Evolutionary conservation across 495 filamentous ascomycete species (phyloP).

Genomic region (Penicillium egyptiacum): DNA sequence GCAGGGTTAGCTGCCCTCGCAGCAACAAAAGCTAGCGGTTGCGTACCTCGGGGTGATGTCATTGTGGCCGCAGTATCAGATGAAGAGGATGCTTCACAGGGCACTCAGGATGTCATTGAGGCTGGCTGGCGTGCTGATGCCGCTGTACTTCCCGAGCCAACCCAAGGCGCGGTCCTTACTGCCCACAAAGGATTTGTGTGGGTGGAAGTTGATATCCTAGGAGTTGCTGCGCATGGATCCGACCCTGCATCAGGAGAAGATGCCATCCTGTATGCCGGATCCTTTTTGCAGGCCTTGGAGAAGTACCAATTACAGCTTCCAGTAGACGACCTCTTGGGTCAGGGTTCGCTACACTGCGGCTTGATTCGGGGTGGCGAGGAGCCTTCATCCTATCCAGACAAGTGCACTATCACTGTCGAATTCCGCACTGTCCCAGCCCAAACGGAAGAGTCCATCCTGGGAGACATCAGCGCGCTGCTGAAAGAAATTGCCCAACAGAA

Average conservation of each 20-base stretch:
- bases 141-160: constrained; percentile 46
- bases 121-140: constrained; percentile 51
- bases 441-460: constrained; percentile 29
- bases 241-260: constrained; percentile 40
- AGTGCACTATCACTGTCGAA: constrained; percentile 44
- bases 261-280: constrained; percentile 45
- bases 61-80: constrained; percentile 51
- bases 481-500: constrained; percentile 20
- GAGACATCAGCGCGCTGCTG: constrained; percentile 31
- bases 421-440: constrained; percentile 45
- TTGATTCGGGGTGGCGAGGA: constrained; percentile 50
- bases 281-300: constrained; percentile 43
- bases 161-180: constrained; percentile 31
- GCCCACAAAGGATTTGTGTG: constrained; percentile 52
- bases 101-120: constrained; percentile 44
- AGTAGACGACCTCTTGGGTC: constrained; percentile 33
- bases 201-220: constrained; percentile 46
- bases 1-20: constrained; percentile 39
- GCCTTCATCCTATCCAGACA: constrained; percentile 46
- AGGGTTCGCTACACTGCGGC: constrained; percentile 44
- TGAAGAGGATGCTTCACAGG: constrained; percentile 47
- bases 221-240: constrained; percentile 50
- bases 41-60: constrained; percentile 38
- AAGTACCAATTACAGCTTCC: constrained; percentile 35
- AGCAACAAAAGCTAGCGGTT: constrained; percentile 28